Percentiles rank a stretch among this genome's conserved stretches.
Evolutionary conservation across 805 yeast genomes (phyloP).

Genomic region (Suhomyces tanzawaensis): DNA sequence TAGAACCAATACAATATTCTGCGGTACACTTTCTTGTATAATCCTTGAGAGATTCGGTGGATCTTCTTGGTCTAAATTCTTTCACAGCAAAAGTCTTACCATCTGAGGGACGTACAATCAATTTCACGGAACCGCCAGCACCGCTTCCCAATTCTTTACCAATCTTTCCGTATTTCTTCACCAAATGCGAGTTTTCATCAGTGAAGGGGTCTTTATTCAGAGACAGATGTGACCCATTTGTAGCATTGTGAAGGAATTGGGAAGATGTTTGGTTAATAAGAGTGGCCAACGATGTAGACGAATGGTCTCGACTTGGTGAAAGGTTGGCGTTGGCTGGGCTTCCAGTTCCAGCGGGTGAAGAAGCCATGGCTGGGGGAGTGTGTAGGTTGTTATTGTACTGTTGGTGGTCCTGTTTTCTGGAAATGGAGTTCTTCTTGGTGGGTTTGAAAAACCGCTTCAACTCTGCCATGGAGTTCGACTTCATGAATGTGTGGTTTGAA

Average conservation of each 20-base stretch:
- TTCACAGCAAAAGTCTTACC: slow-evolving; percentile 77
- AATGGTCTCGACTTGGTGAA: slow-evolving; percentile 22
- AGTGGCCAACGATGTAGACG: slow-evolving; percentile 35
- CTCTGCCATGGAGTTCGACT: slow-evolving; percentile 61
- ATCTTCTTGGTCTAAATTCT: slow-evolving; percentile 71
- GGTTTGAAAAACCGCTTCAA: slow-evolving; percentile 72
- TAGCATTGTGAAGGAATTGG: slow-evolving; percentile 35
- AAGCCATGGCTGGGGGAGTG: slow-evolving; percentile 28
- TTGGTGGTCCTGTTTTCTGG: slow-evolving; percentile 12
- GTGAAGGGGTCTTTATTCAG: slow-evolving; percentile 34
- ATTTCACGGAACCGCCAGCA: slow-evolving; percentile 84
- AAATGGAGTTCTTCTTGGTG: slow-evolving; percentile 29
- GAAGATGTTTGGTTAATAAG: slow-evolving; percentile 37
- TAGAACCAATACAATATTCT: slow-evolving; percentile 91
- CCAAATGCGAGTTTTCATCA: slow-evolving; percentile 30
- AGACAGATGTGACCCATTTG: slow-evolving; percentile 26
- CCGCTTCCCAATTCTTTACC: slow-evolving; percentile 81
- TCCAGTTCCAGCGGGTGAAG: slow-evolving; percentile 2
- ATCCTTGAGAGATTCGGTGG: slow-evolving; percentile 69
- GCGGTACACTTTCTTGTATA: slow-evolving; percentile 85
- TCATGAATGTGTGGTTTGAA: slow-evolving; percentile 31
- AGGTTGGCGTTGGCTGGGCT: slow-evolving; percentile 1
- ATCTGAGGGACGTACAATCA: slow-evolving; percentile 66
- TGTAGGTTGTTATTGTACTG: slow-evolving; percentile 25
- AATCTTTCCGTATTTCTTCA: slow-evolving; percentile 65